A percentile compares a stretch with the other conserved stretches of the same genome.
Evolutionary conservation across 2,329 filamentous ascomycete genomes (phyloP).

Genomic region (Diaporthe sp.): DNA sequence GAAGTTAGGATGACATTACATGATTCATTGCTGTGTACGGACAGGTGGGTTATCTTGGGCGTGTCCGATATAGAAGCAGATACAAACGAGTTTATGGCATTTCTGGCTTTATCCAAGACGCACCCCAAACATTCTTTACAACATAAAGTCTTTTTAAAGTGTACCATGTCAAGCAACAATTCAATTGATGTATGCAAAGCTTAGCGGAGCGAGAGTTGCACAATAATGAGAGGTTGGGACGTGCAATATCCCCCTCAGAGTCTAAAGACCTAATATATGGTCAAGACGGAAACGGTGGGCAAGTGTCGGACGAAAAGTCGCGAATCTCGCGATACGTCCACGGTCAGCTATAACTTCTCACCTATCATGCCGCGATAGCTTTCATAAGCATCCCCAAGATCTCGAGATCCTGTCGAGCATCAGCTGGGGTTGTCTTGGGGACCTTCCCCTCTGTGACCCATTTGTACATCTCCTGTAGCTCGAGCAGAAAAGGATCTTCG

Average conservation of each 20-base stretch:
- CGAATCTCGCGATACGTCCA: not conserved
- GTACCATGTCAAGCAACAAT: not conserved
- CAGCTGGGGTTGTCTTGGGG: slow-evolving; percentile 18
- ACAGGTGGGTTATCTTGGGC: too few relatives aligned
- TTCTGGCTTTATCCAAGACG: too few relatives aligned
- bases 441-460: slow-evolving; percentile 3
- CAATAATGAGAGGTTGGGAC: not conserved
- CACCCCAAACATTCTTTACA: too few relatives aligned
- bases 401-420: slow-evolving; percentile 3
- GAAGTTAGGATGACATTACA: too few relatives aligned
- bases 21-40: too few relatives aligned
- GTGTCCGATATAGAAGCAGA: too few relatives aligned
- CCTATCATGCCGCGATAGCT: not conserved
- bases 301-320: not conserved
- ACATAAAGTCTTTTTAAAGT: not conserved
- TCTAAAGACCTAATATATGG: not conserved
- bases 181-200: not conserved
- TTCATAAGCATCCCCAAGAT: slow-evolving; percentile 27
- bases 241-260: too few relatives aligned
- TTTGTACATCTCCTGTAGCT: slow-evolving; percentile 21
- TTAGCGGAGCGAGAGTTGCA: not conserved
- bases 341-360: not conserved
- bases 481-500: slow-evolving; percentile 7
- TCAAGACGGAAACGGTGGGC: not conserved
- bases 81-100: too few relatives aligned